These are phyloP conservation scores for Elongisporangium prolatum DNA, from an alignment of 352 stramenopile genomes.

Conservation along the genomic window DNA sequence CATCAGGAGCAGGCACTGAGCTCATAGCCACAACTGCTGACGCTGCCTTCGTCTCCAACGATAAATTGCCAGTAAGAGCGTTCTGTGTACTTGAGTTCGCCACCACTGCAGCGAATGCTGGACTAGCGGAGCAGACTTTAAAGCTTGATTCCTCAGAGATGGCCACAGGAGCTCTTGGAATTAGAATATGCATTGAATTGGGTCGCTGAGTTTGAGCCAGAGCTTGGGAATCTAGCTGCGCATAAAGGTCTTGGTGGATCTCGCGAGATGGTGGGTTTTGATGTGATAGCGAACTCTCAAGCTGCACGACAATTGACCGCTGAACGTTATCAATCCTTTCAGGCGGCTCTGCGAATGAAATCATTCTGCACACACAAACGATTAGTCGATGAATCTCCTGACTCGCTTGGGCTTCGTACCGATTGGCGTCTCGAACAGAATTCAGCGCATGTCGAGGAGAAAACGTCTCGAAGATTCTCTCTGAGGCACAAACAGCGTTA, in stretches of 20 bases:
- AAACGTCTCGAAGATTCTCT: constrained; percentile 59
- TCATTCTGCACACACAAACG: constrained; percentile 4
- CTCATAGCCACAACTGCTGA: not conserved
- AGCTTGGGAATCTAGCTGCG: not conserved
- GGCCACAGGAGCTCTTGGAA: not conserved
- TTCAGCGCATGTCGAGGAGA: constrained; percentile 40
- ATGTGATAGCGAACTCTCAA: not conserved
- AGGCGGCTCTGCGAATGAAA: constrained; percentile 15
- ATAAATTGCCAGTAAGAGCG: not conserved
- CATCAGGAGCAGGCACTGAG: not conserved
- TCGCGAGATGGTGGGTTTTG: not conserved
- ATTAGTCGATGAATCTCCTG: not conserved
- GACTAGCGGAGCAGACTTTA: not conserved
- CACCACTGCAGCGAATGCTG: not conserved
- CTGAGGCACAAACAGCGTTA: constrained; percentile 11
- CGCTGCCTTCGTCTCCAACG: not conserved
- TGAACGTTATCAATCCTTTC: not conserved
- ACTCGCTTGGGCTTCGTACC: constrained; percentile 14
- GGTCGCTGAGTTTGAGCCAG: not conserved
- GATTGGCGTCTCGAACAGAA: constrained; percentile 35
- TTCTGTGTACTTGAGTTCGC: not conserved
- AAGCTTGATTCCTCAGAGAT: not conserved
- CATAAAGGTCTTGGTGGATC: not conserved
- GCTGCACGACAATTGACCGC: not conserved
- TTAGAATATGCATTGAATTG: not conserved